Conservation (phyloP, 495 filamentous ascomycete species). For the Neurospora hispaniola region DNA sequence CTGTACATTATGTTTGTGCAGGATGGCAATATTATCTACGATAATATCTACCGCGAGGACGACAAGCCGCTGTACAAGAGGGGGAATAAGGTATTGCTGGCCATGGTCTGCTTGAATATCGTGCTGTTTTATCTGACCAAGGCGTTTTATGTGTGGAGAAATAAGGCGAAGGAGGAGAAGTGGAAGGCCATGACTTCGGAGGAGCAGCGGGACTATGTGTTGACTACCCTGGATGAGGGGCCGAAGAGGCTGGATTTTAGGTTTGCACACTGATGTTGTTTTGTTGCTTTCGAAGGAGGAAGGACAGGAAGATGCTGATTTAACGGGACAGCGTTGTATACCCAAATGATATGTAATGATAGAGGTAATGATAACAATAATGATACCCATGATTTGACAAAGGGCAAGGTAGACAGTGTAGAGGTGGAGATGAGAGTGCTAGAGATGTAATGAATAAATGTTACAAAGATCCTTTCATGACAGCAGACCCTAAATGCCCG, state of each 20-base stretch:
- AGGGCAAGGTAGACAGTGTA: neutral
- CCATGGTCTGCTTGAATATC: slow-evolving; percentile 32
- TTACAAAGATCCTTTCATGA: too few species aligned
- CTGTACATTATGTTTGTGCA: slow-evolving; percentile 40
- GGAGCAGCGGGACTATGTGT: slow-evolving; percentile 24
- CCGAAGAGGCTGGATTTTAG: slow-evolving; percentile 21
- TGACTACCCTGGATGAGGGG: slow-evolving; percentile 21
- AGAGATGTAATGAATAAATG: too few species aligned
- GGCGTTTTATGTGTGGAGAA: slow-evolving; percentile 31
- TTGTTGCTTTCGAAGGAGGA: too few species aligned
- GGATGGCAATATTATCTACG: slow-evolving; percentile 37
- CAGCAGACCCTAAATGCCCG: too few species aligned
- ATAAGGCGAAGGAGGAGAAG: slow-evolving; percentile 19
- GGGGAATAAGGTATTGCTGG: slow-evolving; percentile 41
- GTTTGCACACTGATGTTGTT: slow-evolving; percentile 15
- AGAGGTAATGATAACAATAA: neutral
- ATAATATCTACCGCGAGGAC: slow-evolving; percentile 45
- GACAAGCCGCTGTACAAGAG: slow-evolving; percentile 43
- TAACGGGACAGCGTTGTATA: neutral
- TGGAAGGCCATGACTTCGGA: slow-evolving; percentile 30
- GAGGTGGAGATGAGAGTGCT: too few species aligned
- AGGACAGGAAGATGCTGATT: neutral
- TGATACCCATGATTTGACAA: neutral
- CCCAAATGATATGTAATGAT: too few species aligned
- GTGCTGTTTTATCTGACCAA: slow-evolving; percentile 25